Evolutionary conservation across 2,329 filamentous ascomycete species (phyloP), one percentile per base, ranked within the genome.

Genomic region (Pseudophaeomoniella oleicola): DNA sequence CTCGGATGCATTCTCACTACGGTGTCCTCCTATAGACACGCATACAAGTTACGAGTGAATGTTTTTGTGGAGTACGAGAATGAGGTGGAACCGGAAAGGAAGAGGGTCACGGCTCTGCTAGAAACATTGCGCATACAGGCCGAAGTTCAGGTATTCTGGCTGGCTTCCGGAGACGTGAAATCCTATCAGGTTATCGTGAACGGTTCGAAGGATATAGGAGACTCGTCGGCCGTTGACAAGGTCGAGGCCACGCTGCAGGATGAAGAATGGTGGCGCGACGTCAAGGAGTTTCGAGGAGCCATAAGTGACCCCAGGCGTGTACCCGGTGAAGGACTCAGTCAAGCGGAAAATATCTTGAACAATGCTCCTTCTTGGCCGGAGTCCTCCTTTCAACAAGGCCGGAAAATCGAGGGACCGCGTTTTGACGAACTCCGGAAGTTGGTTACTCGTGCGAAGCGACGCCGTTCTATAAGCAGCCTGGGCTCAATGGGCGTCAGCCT

Each of bases 51-150:
- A 5, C 76, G 85, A 29, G 81, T 93, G 3, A 73, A 81, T 37
- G 84, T 92, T 0, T 93, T 93, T 53, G 85, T 93, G 14, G 85
- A 93, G 50, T 92, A 92, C 46, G 83, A 90, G 52, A 75, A 67
- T 16, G 85, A 93, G 46, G 78, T 93, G 1, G 73, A 80, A 29
- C 81, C 92, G 55, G 85, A 93, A 55, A 66, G 73, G 22, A 71
- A 69, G 2, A 67, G 84, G 39, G 78, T 92, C 12, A 73, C 73
- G 40, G 73, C 78, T 1, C 63, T 93, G 2, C 64, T 93, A 1
- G 80, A 83, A 15, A 92, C 88, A 52, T 57, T 93, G 5, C 69
- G 85, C 12, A 93, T 93, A 34, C 73, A 86, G 42, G 85, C 84
- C 3, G 67, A 84, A 42, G 72, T 92, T 0, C 57, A 80, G 11